phyloP scores from a whole-genome alignment of 805 yeast species.

The Cyberlindnera xylosilytica region DNA sequence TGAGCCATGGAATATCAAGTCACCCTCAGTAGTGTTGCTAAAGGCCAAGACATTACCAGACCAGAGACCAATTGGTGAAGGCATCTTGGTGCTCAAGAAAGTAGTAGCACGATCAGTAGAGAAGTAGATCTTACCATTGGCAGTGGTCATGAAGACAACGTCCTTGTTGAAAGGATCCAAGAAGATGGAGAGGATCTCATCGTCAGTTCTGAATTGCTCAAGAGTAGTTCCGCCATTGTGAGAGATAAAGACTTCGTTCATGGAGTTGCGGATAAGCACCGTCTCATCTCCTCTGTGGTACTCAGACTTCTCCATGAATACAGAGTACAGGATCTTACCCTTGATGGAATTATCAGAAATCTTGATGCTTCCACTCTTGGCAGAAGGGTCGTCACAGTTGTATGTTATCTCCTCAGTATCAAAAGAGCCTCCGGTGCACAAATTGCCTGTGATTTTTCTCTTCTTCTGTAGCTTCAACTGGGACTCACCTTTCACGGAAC shows the following conservation, averaged over 20 bases:
- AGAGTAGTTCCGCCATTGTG: slow-evolving; percentile 40
- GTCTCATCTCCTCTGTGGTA: slow-evolving; percentile 52
- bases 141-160: slow-evolving; percentile 29
- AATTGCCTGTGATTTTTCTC: slow-evolving; percentile 24
- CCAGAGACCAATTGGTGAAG: slow-evolving; percentile 19
- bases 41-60: slow-evolving; percentile 45
- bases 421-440: slow-evolving; percentile 17
- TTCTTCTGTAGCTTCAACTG: slow-evolving; percentile 15
- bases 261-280: slow-evolving; percentile 53
- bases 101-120: slow-evolving; percentile 64
- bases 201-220: slow-evolving; percentile 17
- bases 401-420: slow-evolving; percentile 13
- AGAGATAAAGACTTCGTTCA: slow-evolving; percentile 57
- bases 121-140: slow-evolving; percentile 36
- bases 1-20: slow-evolving; percentile 68
- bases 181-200: slow-evolving; percentile 45
- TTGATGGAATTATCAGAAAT: slow-evolving; percentile 41
- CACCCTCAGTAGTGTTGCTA: slow-evolving; percentile 47
- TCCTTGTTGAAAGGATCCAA: slow-evolving; percentile 59
- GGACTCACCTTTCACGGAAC: slow-evolving; percentile 25
- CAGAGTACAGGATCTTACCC: slow-evolving; percentile 50
- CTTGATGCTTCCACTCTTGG: slow-evolving; percentile 25
- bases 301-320: slow-evolving; percentile 47
- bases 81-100: slow-evolving; percentile 36
- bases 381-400: slow-evolving; percentile 20